Evolutionary conservation across 768 basidiomycete species (phyloP).

Genomic region (Naganishia antarctica): DNA sequence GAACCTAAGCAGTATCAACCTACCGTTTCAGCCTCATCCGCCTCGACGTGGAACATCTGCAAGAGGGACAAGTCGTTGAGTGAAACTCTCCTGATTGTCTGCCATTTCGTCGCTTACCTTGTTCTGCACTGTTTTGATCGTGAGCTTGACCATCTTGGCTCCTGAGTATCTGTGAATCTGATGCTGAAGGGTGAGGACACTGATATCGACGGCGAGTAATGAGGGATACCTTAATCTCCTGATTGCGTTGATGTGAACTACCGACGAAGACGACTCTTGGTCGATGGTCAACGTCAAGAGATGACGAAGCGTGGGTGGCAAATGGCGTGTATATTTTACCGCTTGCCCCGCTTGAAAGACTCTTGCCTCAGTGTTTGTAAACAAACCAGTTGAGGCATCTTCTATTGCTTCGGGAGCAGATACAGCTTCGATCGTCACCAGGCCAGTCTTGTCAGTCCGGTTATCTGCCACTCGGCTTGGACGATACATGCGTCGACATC

Average conservation of each 20-base stretch:
- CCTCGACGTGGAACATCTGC: slow-evolving; percentile 78
- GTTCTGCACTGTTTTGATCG: slow-evolving; percentile 89
- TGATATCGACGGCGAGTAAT: too few relatives aligned
- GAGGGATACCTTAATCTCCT: too few relatives aligned
- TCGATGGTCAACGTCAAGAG: neutral
- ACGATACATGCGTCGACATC: neutral
- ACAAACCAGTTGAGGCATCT: slow-evolving; percentile 14
- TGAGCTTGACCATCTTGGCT: slow-evolving; percentile 68
- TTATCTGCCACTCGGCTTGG: too few relatives aligned
- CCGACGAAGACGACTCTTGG: too few relatives aligned
- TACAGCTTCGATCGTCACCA: neutral
- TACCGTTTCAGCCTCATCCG: slow-evolving; percentile 65
- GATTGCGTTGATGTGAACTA: too few relatives aligned
- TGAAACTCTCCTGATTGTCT: neutral
- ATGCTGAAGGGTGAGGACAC: too few relatives aligned
- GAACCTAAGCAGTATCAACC: too few relatives aligned
- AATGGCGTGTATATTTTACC: too few relatives aligned
- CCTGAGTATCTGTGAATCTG: too few relatives aligned
- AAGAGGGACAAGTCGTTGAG: neutral
- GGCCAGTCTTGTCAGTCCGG: neutral
- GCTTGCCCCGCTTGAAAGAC: too few relatives aligned
- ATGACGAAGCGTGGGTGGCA: neutral
- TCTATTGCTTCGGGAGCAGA: neutral
- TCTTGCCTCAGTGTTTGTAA: neutral
- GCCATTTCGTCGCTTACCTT: slow-evolving; percentile 48